phyloP scores from a whole-genome alignment of 768 basidiomycete genomes.

The Butyriboletus loyo region DNA sequence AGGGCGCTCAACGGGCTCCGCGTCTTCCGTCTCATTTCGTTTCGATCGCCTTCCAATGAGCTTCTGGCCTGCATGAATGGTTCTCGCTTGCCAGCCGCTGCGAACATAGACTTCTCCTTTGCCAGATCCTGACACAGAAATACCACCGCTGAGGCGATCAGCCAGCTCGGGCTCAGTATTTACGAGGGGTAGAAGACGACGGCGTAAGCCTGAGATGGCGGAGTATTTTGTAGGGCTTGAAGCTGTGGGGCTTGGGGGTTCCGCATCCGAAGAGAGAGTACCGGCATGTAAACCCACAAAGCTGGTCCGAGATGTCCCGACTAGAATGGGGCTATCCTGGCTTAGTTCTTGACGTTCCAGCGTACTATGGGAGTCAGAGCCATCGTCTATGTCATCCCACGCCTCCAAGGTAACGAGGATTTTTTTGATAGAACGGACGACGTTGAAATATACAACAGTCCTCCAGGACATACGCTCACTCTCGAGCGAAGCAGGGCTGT shows the following conservation, averaged over 20 bases:
- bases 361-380: slow-evolving; percentile 38
- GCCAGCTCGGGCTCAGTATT: slow-evolving; percentile 62
- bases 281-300: slow-evolving; percentile 9
- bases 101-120: slow-evolving; percentile 75
- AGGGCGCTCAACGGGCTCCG: slow-evolving; percentile 31
- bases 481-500: slow-evolving; percentile 67
- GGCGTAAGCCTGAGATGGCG: slow-evolving; percentile 52
- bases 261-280: slow-evolving; percentile 8
- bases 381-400: slow-evolving; percentile 61
- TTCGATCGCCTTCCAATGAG: slow-evolving; percentile 29
- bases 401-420: slow-evolving; percentile 61
- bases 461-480: slow-evolving; percentile 70
- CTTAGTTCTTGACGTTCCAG: slow-evolving; percentile 31
- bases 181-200: slow-evolving; percentile 57
- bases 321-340: slow-evolving; percentile 22
- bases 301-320: slow-evolving; percentile 11
- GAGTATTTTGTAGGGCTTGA: slow-evolving; percentile 22
- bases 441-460: slow-evolving; percentile 72
- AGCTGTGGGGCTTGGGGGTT: slow-evolving; percentile 9
- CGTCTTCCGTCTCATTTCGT: slow-evolving; percentile 22
- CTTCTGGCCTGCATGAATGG: slow-evolving; percentile 49
- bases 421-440: slow-evolving; percentile 66
- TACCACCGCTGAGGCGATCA: slow-evolving; percentile 70
- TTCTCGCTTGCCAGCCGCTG: slow-evolving; percentile 76
- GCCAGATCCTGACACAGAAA: slow-evolving; percentile 71